Base-by-base conservation (phyloP, 371 early-diverging fungal genomes). In the Mortierella sp. region DNA sequence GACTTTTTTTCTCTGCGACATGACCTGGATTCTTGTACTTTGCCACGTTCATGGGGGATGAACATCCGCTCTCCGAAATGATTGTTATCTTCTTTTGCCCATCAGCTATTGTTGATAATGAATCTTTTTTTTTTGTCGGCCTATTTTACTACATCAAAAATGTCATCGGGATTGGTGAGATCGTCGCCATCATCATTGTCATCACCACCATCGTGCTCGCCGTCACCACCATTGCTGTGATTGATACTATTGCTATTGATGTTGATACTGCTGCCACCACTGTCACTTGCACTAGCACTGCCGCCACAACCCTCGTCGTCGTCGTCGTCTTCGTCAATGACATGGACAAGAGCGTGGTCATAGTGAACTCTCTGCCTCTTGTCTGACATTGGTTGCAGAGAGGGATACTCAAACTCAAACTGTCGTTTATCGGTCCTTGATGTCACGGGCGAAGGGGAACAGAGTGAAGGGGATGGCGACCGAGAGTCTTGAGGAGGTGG, bases 341-440 rank as follows among this genome's bases (percentile, higher is more conserved):
- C n/a, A 50, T 50, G 16, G 50, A 16, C 50, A 14, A 50, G 50
- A 21, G 50, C 21, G 21, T 50, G 16, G 50, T 14, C 16, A 50
- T 50, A 21, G 50, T 50, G 14, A 21, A 16, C 50, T 50, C 21
- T 50, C 21, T 14, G 50, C 14, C 50, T 50, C 50, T 50, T 50
- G n/a, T 50, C 50, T n/a, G 50, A 50, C 5, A 16, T 50, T 50
- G 21, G 21, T 16, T 50, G 50, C 4, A 7, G 50, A 21, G 21
- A n/a, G 14, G 50, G 50, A 14, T 50, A 50, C 50, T 21, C 50
- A 21, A 50, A 50, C 50, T 21, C 50, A 21, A 50, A 14, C 16
- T 16, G 50, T 50, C 50, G 50, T 50, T 50, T 50, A 4, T 50
- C 50, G 21, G n/a, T 50, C 50, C 50, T 16, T 50, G 50, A 50